These are phyloP conservation scores for Sequoia sempervirens DNA, from an alignment of 75 land plant genomes.

Conservation along the genomic window DNA sequence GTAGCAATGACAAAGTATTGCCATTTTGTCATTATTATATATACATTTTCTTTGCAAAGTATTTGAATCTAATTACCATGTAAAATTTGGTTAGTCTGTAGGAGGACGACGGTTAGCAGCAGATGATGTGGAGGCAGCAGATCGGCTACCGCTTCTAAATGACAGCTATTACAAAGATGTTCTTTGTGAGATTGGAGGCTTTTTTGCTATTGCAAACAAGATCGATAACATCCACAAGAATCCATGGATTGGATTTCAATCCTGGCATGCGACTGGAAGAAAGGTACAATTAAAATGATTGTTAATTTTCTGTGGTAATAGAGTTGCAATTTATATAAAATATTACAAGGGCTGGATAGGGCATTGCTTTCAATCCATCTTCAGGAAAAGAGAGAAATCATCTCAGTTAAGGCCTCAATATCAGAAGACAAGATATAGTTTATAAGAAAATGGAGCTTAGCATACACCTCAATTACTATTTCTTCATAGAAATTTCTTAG, in stretches of 20 bases:
- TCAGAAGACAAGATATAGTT: not conserved
- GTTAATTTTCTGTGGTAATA: not conserved
- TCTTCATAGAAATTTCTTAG: not conserved
- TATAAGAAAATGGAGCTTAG: not conserved
- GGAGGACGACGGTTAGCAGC: constrained; percentile 46
- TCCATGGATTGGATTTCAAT: constrained; percentile 98
- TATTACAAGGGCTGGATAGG: not conserved
- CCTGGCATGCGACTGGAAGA: constrained; percentile 87
- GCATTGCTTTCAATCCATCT: not conserved
- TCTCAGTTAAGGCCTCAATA: not conserved
- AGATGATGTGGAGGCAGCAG: constrained; percentile 87
- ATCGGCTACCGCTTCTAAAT: constrained; percentile 68
- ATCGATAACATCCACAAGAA: constrained; percentile 77
- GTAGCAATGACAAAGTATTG: not conserved
- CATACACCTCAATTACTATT: not conserved
- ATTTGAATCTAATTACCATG: not conserved
- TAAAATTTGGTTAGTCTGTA: constrained; percentile 43
- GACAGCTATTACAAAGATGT: constrained; percentile 59
- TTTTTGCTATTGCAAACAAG: constrained; percentile 78
- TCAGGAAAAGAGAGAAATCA: not conserved
- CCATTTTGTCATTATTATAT: not conserved
- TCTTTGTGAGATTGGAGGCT: constrained; percentile 85
- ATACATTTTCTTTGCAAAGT: not conserved
- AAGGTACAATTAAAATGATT: constrained; percentile 39
- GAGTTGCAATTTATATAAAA: not conserved